phyloP scores from a whole-genome alignment of 192 early-diverging fungal species.

The Kappamyces sp. region DNA sequence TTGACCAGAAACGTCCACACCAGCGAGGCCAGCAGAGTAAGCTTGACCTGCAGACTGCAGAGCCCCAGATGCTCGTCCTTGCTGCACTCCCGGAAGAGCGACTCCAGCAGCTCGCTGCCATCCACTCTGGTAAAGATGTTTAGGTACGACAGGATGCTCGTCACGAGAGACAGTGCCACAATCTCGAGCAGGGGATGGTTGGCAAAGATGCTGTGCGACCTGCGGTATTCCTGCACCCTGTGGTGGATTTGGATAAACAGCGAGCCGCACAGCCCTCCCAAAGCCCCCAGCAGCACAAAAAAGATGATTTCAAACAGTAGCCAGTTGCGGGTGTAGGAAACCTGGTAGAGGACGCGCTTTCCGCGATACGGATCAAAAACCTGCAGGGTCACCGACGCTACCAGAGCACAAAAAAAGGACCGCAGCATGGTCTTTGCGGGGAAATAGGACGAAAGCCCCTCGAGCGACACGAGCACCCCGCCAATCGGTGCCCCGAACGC shows the following conservation, averaged over 20 bases:
- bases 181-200: conserved; percentile 72
- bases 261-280: conserved; percentile 82
- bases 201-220: conserved; percentile 56
- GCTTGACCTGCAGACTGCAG: neutral
- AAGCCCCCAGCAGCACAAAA: conserved; percentile 74
- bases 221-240: conserved; percentile 63
- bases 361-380: conserved; percentile 54
- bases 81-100: conserved; percentile 85
- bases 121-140: conserved; percentile 84
- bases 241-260: conserved; percentile 70
- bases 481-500: conserved; percentile 97
- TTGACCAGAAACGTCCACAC: conserved; percentile 53
- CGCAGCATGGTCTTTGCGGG: conserved; percentile 92
- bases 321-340: conserved; percentile 82
- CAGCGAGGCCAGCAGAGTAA: conserved; percentile 48
- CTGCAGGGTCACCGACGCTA: conserved; percentile 80
- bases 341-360: conserved; percentile 59
- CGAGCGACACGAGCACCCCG: conserved; percentile 88
- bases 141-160: conserved; percentile 66
- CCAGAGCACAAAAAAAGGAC: conserved; percentile 90
- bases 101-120: conserved; percentile 75
- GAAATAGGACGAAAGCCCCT: conserved; percentile 85
- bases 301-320: conserved; percentile 87
- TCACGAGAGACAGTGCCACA: conserved; percentile 58
- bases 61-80: conserved; percentile 15